phyloP scores from a whole-genome alignment of 2,329 filamentous ascomycete genomes.

The Aaosphaeria pasadenensis region DNA sequence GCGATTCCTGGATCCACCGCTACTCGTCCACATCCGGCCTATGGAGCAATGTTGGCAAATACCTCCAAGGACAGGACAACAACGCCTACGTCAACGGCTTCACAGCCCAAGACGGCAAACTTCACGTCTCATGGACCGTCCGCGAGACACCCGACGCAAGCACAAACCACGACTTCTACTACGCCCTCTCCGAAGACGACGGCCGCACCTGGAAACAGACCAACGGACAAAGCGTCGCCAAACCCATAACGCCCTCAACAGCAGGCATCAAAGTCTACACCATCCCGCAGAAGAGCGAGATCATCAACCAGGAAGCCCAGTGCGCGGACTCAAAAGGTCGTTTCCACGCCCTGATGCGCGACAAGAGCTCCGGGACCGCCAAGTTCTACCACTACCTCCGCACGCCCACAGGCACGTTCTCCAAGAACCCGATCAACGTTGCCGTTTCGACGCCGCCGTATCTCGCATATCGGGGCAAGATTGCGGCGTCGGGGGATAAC shows the following conservation, averaged over 20 bases:
- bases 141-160: slow-evolving; percentile 46
- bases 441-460: slow-evolving; percentile 29
- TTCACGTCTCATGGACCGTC: slow-evolving; percentile 52
- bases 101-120: slow-evolving; percentile 30
- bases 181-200: slow-evolving; percentile 47
- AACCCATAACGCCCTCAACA: slow-evolving; percentile 41
- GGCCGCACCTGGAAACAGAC: slow-evolving; percentile 46
- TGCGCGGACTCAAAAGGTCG: slow-evolving; percentile 45
- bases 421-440: slow-evolving; percentile 27
- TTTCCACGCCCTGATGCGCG: slow-evolving; percentile 51
- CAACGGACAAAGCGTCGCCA: slow-evolving; percentile 34
- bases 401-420: slow-evolving; percentile 23
- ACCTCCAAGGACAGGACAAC: slow-evolving; percentile 45
- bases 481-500: slow-evolving; percentile 23
- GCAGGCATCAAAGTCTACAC: slow-evolving; percentile 44
- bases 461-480: slow-evolving; percentile 30
- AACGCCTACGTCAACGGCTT: slow-evolving; percentile 55
- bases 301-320: slow-evolving; percentile 53
- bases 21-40: slow-evolving; percentile 37
- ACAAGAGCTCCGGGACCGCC: slow-evolving; percentile 29
- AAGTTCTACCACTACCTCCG: slow-evolving; percentile 34
- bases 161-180: slow-evolving; percentile 53
- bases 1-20: slow-evolving; percentile 48
- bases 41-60: slow-evolving; percentile 43
- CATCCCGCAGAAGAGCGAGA: slow-evolving; percentile 46